Evolutionary conservation across 176 grass and related monocot species (phyloP), one percentile per base, ranked within the genome.

Genomic region (Zoysia japonica): DNA sequence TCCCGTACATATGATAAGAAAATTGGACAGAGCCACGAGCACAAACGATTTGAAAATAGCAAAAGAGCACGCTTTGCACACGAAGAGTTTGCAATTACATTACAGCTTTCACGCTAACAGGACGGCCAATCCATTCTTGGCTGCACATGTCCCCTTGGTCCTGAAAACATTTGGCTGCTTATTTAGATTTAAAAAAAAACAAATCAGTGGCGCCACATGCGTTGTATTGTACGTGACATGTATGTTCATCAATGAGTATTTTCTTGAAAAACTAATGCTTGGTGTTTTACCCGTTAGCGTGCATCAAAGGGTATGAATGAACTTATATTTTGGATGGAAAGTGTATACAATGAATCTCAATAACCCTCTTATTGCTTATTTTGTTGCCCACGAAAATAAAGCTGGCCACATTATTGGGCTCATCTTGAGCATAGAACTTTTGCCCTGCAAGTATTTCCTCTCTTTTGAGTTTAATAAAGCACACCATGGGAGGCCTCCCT

Each of bases 31-130:
- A 47, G 52, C 47, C 76, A 66, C 42, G 20, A 37, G 78, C 4
- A n/a, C 43, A 52, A 76, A 75, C 35, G 48, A 50, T 76, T 69
- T 76, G 42, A 84, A 60, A 57, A 67, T 43, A 47, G 35, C 37
- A 48, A 69, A 75, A 60, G 63, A 48, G 63, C 72, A 84, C 65
- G 72, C 64, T 37, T 70, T 76, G 35, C 64, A 77, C 72, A 15
- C 63, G 2, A 20, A 6, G 28, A 28, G 15, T 6, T 61, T 50
- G 16, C 7, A 11, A 47, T 61, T 83, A 60, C 39, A 61, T 40
- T 36, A 40, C 62, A n/a, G 2, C 47, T 67, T 51, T 66, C 39
- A 74, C 42, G 51, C 42, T 15, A 68, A 39, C 15, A 74, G 41
- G 28, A 2, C 19, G 28, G 28, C 28, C 28, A 28, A 28, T 61